Evolutionary conservation across 2,329 filamentous ascomycete species (phyloP).

Genomic region (Monascus ruber): DNA sequence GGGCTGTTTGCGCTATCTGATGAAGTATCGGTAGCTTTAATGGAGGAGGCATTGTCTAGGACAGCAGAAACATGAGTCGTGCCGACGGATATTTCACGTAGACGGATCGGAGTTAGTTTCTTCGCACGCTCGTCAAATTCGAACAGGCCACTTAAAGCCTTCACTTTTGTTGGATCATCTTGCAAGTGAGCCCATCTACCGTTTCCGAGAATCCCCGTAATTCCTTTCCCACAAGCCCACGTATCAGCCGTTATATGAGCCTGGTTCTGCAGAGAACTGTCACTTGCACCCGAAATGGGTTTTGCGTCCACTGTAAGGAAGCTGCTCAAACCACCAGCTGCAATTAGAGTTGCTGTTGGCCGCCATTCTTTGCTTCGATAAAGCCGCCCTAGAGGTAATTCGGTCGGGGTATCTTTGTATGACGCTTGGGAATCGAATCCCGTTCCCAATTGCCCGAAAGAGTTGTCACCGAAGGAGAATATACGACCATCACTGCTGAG

Average conservation of each 20-base stretch:
- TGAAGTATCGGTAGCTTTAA: conserved; percentile 42
- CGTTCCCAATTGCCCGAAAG: conserved; percentile 81
- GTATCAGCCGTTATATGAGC: conserved; percentile 60
- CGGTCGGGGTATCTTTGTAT: conserved; percentile 57
- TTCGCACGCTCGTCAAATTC: conserved; percentile 73
- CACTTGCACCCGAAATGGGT: conserved; percentile 39
- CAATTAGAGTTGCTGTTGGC: conserved; percentile 62
- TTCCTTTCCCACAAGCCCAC: conserved; percentile 79
- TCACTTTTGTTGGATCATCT: conserved; percentile 64
- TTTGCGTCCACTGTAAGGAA: conserved; percentile 78
- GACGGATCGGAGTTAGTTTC: conserved; percentile 62
- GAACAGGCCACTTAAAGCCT: conserved; percentile 66
- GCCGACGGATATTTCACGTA: conserved; percentile 63
- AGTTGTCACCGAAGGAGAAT: conserved; percentile 86
- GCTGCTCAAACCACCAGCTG: conserved; percentile 75
- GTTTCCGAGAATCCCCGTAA: conserved; percentile 71
- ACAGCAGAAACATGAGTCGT: conserved; percentile 70
- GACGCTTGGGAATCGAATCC: conserved; percentile 52
- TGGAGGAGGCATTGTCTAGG: conserved; percentile 67
- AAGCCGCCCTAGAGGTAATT: conserved; percentile 58
- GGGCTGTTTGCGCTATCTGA: conserved; percentile 66
- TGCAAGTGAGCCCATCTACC: conserved; percentile 86
- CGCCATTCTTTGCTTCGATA: conserved; percentile 56
- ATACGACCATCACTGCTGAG: conserved; percentile 65
- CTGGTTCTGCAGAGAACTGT: conserved; percentile 34